Conservation (phyloP, 78 protist species). For the Dictyostelium capitatum region DNA sequence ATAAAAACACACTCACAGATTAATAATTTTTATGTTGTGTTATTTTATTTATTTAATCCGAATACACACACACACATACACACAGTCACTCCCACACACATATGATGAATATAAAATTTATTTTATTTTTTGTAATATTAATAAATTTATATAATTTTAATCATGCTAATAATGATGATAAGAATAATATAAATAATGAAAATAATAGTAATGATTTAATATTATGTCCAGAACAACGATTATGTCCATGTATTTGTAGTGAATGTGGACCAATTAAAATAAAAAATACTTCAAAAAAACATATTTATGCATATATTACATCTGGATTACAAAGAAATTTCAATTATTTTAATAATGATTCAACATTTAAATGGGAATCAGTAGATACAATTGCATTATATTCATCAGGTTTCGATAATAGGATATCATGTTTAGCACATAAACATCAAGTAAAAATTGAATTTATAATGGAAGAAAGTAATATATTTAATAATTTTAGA, state of each 20-base stretch:
- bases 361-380: neutral
- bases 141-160: neutral
- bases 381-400: neutral
- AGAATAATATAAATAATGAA: neutral
- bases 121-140: neutral
- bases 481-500: neutral
- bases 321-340: neutral
- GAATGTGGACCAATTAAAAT: neutral
- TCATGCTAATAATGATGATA: neutral
- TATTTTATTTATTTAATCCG: too few relatives aligned
- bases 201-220: neutral
- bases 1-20: too few relatives aligned
- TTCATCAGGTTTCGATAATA: neutral
- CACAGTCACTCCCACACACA: too few relatives aligned
- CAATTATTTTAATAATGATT: neutral
- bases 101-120: neutral
- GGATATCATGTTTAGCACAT: slow-evolving; percentile 2
- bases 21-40: too few relatives aligned
- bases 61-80: too few relatives aligned
- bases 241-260: neutral
- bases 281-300: neutral
- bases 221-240: slow-evolving; percentile 1
- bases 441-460: neutral
- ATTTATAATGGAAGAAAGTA: neutral
- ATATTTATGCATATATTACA: neutral